Evolutionary conservation across 495 filamentous ascomycete species (phyloP), one percentile per base, ranked within the genome.

Genomic region (Penicillium cataractarum): DNA sequence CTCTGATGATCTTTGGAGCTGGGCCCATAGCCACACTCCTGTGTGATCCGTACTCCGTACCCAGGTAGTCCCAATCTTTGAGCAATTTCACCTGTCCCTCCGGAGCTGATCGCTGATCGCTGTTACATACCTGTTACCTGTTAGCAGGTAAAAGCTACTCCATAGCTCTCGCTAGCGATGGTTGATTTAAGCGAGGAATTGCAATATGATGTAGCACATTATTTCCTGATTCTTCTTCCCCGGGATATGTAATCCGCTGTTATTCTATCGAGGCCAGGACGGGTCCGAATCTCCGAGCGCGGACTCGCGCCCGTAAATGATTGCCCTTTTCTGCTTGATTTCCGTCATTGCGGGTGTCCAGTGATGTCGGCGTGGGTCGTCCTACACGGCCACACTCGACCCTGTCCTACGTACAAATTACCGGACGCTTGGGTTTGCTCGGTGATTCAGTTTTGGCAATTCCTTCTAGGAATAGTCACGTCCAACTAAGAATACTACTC

Each of bases 361-460:
- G 66, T 69, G 66, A 63, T 69, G 63, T 61, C 53, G 57, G 57
- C 66, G 66, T 65, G 66, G 66, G 63, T 69, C 63, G 21, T 61
- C 65, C 57, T 64, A 55, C 53, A 61, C 48, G 61, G 65, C 60
- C 65, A 63, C 60, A 40, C 46, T 54, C 55, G 52, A 44, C 61
- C 49, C 19, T 32, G 39, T 39, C 49, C 39, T 54, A 24, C 42
- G 4, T 12, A 22, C 8, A 24, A 58, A 22, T 63, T 55, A 48
- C 33, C n/a, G 29, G 50, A 22, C 27, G 26, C 19, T 57, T 31
- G 51, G 50, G 21, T 19, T n/a, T 15, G 40, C 55, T 21, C 42
- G 42, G 9, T 5, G 8, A 46, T 22, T 22, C 42, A 46, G 42
- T 21, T 2, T 44, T 12, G 21, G 12, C 21, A 12, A 3, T 46